Evolutionary conservation across 257 asterid genomes (phyloP).

Genomic region (Solanum raphanifolium): DNA sequence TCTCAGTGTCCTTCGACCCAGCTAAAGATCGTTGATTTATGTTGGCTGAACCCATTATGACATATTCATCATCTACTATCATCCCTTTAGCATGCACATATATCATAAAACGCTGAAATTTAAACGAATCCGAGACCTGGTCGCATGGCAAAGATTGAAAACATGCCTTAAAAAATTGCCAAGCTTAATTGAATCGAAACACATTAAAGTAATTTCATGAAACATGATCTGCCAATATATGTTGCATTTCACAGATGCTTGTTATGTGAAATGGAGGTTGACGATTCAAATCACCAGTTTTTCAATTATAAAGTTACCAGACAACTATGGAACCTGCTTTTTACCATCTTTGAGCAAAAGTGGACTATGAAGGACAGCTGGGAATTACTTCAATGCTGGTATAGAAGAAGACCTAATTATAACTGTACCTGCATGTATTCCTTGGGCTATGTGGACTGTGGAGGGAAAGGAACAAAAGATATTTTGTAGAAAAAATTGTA

Average conservation of each 20-base stretch:
- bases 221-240: neutral
- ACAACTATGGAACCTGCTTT: neutral
- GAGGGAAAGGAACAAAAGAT: neutral
- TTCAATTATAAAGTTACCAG: neutral
- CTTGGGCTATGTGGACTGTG: neutral
- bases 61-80: constrained; percentile 86
- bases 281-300: neutral
- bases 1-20: constrained; percentile 85
- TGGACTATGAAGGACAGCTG: neutral
- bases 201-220: neutral
- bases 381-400: neutral
- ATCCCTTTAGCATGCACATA: constrained; percentile 94
- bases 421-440: neutral
- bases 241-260: neutral
- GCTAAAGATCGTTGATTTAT: constrained; percentile 94
- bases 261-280: neutral
- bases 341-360: neutral
- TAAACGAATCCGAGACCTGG: constrained; percentile 60
- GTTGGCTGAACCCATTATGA: constrained; percentile 80
- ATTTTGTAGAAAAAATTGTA: neutral
- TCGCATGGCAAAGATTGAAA: neutral
- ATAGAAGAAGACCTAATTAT: neutral
- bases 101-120: constrained; percentile 74
- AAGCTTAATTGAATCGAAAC: neutral
- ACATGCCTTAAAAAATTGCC: neutral